Base-by-base conservation (phyloP, 352 stramenopile genomes). In the Phytophthora ramorum region DNA sequence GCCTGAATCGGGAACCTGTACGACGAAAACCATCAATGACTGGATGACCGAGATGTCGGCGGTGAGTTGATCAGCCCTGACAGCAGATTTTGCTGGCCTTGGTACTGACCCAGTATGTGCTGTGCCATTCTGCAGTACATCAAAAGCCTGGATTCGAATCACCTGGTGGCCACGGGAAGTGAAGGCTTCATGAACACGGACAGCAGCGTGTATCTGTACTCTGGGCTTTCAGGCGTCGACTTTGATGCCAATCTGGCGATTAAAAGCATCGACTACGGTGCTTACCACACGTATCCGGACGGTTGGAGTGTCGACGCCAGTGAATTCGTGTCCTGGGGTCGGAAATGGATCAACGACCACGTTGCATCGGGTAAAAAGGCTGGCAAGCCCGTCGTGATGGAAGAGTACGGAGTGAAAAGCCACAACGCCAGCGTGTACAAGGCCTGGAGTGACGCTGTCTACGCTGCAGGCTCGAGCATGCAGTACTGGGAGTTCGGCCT, bases 151-250 rank as follows among this genome's bases (percentile, higher is more conserved):
- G 63, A 71, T 34, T 54, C 48, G 48, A 71, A 71, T 35, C 63
- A 71, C 43, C 55, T 71, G 10, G 63, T 71, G n/a, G 63, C 63
- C 1, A 40, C 56, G 7, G 63, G 63, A 6, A 63, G 59, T 9
- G 63, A 71, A 20, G 63, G 63, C 7, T 71, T 71, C 49, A 58
- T 71, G 55, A 71, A 71, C 48, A 71, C 63, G 7, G 49, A 71
- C 55, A 71, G 37, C 13, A 71, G 53, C 24, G 63, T 71, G 20
- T 71, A 71, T 34, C 40, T 63, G 20, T 71, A 71, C 55, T 71
- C 63, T 0, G 63, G 63, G 20, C 55, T 46, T 9, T 71, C 63
- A 3, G 63, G 63, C 5, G 63, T 71, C 34, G 63, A 71, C 43
- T 64, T 70, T 10, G 62, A 70, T 54, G 51, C 52, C 34, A 51